Evolutionary conservation across 2,329 filamentous ascomycete species (phyloP), one percentile per base, ranked within the genome.

Genomic region (Plectosphaerella plurivora): DNA sequence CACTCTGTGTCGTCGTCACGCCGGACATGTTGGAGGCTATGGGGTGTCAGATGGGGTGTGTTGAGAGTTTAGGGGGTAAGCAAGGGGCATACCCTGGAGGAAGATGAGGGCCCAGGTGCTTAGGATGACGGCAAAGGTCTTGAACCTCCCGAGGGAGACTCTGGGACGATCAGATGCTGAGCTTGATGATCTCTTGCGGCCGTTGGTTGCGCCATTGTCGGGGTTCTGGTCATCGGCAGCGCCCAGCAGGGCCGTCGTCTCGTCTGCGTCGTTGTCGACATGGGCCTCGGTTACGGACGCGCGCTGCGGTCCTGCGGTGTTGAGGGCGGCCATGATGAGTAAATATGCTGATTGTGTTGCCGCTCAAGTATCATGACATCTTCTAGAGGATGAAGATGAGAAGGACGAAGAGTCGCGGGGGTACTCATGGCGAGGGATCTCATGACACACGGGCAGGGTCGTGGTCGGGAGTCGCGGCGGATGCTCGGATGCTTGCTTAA

Each of bases 1-100:
- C 76, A 8, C 86, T 89, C 69, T 94, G 90, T 2, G 87, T 88
- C 52, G 91, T 92, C 6, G 88, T 89, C 64, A 95, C 85, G 59
- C 90, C 84, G 12, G 86, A 89, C 70, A 92, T 89, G 63, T 94
- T 94, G 56, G 81, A 73, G 6, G 79, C 78, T 78, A 54, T 7
- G 36, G 35, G 41, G 25, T n/a, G 46, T 53, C 53, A 49, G 53
- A 39, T 36, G 42, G 41, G 12, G 49, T 51, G 41, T 49, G 37
- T 15, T 35, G 12, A 28, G 18, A n/a, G 22, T 41, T 18, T 44
- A n/a, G 37, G 36, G 15, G 33, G 24, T n/a, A 48, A 22, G 22
- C 3, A 33, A 33, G 28, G 28, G 16, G 50, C 63, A 48, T 67
- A 79, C 81, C 79, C 73, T 83, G 81, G 15, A 85, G 64, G 59